A percentile compares a stretch with the other conserved stretches of the same genome.
phyloP scores from a whole-genome alignment of 2,329 filamentous ascomycete species.

The Aspergillus floridensis region DNA sequence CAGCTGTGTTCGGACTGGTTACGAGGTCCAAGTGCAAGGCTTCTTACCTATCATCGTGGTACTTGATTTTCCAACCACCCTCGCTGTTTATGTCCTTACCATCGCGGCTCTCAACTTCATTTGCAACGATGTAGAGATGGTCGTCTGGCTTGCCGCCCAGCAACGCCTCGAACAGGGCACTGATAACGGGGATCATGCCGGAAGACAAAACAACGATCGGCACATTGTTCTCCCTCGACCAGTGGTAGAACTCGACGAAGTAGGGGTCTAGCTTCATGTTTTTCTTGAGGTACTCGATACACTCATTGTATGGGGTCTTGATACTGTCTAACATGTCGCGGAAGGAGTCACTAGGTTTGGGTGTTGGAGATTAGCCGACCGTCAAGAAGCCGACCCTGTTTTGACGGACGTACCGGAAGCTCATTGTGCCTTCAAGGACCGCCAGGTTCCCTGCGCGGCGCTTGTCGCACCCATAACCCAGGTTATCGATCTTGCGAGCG shows the following conservation, averaged over 20 bases:
- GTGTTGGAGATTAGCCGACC: slow-evolving; percentile 6
- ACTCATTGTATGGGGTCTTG: slow-evolving; percentile 74
- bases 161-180: slow-evolving; percentile 73
- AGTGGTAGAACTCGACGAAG: slow-evolving; percentile 85
- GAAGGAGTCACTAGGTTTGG: slow-evolving; percentile 68
- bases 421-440: slow-evolving; percentile 67
- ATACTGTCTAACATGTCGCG: slow-evolving; percentile 89
- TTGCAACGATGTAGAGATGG: slow-evolving; percentile 85
- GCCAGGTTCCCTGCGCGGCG: slow-evolving; percentile 72
- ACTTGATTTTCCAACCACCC: slow-evolving; percentile 83
- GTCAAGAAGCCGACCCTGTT: background rate
- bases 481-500: slow-evolving; percentile 74
- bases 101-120: slow-evolving; percentile 66
- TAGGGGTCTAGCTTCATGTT: slow-evolving; percentile 87
- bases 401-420: slow-evolving; percentile 62
- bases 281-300: slow-evolving; percentile 71
- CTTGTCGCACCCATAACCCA: slow-evolving; percentile 73
- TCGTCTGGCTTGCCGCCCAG: slow-evolving; percentile 70
- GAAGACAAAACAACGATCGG: slow-evolving; percentile 89
- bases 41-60: slow-evolving; percentile 76
- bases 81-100: slow-evolving; percentile 75
- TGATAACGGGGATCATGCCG: slow-evolving; percentile 91
- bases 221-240: slow-evolving; percentile 76
- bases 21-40: background rate
- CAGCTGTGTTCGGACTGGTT: slow-evolving; percentile 3